These are phyloP conservation scores for Trichoderma sp. DNA, from an alignment of 2,329 filamentous ascomycete species.

Conservation along the genomic window DNA sequence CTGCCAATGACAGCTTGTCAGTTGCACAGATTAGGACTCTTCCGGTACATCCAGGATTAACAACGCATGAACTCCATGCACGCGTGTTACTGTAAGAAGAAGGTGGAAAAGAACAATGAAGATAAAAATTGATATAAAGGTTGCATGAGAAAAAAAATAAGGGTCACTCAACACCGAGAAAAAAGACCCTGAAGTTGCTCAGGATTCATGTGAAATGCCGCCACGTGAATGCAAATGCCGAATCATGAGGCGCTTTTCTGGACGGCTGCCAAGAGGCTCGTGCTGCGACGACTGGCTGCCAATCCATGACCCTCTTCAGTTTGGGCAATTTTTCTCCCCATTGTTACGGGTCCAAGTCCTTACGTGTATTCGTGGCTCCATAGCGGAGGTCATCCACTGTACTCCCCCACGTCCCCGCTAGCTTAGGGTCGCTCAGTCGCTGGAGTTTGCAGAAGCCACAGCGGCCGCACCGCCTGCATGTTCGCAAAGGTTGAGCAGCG, in stretches of 20 bases:
- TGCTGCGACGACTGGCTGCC: background rate
- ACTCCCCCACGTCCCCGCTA: background rate
- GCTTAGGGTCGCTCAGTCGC: background rate
- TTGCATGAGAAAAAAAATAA: background rate
- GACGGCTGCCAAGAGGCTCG: background rate
- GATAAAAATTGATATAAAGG: background rate
- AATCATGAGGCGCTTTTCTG: conserved; percentile 2
- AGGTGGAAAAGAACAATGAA: background rate
- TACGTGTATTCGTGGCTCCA: background rate
- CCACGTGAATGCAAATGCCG: conserved; percentile 5
- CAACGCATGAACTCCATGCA: background rate
- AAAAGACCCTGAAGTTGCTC: background rate
- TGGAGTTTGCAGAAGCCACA: background rate
- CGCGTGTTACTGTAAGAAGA: background rate
- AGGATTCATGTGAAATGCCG: background rate
- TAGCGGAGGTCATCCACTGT: background rate
- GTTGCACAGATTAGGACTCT: background rate
- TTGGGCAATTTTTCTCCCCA: background rate
- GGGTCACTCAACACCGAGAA: background rate
- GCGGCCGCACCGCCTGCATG: background rate
- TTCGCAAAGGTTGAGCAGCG: background rate
- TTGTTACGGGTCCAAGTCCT: background rate
- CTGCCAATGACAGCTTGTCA: background rate
- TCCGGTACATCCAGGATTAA: background rate
- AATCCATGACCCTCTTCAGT: background rate